These are phyloP conservation scores for Suhomyces guaymorum DNA, from an alignment of 1,139 yeast species.

Conservation along the genomic window DNA sequence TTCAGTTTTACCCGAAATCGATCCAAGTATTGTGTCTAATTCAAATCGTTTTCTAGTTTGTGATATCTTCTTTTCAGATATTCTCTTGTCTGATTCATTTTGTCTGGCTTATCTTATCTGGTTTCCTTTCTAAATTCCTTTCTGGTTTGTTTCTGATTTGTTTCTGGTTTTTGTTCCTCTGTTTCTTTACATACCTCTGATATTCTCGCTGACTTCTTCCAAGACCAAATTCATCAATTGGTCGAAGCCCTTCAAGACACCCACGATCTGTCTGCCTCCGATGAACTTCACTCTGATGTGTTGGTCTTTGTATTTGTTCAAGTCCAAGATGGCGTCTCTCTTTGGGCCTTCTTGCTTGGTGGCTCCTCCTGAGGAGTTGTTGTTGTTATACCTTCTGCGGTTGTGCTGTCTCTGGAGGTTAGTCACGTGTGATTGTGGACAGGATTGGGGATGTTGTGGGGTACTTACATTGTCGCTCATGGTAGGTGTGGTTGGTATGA, in stretches of 20 bases:
- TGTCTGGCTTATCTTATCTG: too few species aligned
- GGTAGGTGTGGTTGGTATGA: constrained; percentile 1
- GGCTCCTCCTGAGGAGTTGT: constrained; percentile 27
- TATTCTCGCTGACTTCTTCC: constrained; percentile 74
- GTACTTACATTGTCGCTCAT: constrained; percentile 18
- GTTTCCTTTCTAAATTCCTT: too few species aligned
- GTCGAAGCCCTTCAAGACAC: constrained; percentile 84
- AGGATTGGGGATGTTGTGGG: too few species aligned
- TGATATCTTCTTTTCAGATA: too few species aligned
- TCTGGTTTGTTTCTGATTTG: neutral
- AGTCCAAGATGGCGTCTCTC: constrained; percentile 85
- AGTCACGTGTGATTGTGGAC: too few species aligned
- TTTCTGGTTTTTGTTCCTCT: neutral
- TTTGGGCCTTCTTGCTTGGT: constrained; percentile 71
- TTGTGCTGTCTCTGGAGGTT: constrained; percentile 13
- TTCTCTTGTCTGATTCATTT: too few species aligned
- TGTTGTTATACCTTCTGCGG: constrained; percentile 27
- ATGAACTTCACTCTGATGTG: constrained; percentile 74
- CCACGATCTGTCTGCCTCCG: constrained; percentile 84
- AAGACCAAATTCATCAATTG: constrained; percentile 91
- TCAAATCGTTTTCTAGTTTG: too few species aligned
- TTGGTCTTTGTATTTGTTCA: constrained; percentile 75
- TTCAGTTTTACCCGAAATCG: too few species aligned
- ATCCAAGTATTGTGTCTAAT: too few species aligned
- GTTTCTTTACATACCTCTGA: constrained; percentile 46